phyloP scores from a whole-genome alignment of 768 basidiomycete species.

The Podaxis rugospora region DNA sequence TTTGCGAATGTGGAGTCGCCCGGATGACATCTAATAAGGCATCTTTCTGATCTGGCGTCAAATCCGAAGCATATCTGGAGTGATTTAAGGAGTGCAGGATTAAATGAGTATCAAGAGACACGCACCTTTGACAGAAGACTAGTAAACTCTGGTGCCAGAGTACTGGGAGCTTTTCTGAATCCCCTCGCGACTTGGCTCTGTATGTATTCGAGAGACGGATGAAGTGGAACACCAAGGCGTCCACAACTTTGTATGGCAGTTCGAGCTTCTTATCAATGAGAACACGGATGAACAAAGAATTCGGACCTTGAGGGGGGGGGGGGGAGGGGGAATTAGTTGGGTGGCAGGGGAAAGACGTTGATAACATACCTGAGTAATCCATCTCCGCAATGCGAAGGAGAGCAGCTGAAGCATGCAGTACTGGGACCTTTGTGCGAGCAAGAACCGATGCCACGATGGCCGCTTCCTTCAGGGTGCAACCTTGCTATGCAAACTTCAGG shows the following conservation, averaged over 20 bases:
- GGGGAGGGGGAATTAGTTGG: background rate
- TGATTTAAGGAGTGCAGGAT: background rate
- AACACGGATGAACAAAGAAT: conserved; percentile 95
- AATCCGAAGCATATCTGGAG: conserved; percentile 82
- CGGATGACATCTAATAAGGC: conserved; percentile 92
- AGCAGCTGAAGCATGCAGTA: conserved; percentile 96
- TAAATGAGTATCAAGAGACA: background rate
- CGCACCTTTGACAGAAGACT: conserved; percentile 87
- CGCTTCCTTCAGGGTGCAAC: conserved; percentile 91
- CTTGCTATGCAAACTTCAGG: conserved; percentile 33
- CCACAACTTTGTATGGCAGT: conserved; percentile 95
- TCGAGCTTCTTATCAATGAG: conserved; percentile 98
- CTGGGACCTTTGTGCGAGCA: conserved; percentile 86
- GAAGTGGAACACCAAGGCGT: conserved; percentile 97
- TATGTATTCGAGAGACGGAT: conserved; percentile 92
- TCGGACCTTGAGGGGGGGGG: conserved; percentile 53
- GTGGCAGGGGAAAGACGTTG: background rate
- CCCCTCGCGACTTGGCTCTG: conserved; percentile 65
- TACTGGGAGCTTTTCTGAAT: conserved; percentile 84
- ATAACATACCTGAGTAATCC: conserved; percentile 79
- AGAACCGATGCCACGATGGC: conserved; percentile 91
- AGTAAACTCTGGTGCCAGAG: conserved; percentile 97
- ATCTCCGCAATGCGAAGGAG: conserved; percentile 90
- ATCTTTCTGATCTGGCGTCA: conserved; percentile 97
- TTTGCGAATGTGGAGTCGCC: conserved; percentile 81